Evolutionary conservation across 305 asterid genomes (phyloP).

Genomic region (Solanum hybrid): DNA sequence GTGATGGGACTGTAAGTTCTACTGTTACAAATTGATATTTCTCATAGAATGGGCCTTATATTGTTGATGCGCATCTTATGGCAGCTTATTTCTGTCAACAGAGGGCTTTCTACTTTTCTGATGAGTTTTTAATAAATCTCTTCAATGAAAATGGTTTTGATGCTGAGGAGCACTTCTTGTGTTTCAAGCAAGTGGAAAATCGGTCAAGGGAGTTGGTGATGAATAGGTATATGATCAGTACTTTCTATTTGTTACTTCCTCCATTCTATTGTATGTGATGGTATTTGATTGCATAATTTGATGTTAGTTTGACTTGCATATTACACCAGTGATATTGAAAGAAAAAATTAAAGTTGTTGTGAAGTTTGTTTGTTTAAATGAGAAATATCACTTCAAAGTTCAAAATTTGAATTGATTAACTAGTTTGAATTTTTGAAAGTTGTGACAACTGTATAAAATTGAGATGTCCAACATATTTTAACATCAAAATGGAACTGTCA

Average conservation of each 20-base stretch:
- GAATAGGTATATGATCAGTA: constrained; percentile 52
- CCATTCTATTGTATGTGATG: neutral
- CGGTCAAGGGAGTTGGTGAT: constrained; percentile 75
- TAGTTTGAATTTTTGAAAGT: neutral
- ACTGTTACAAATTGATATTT: constrained; percentile 5
- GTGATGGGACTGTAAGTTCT: constrained; percentile 92
- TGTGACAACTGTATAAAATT: neutral
- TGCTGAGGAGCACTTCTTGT: constrained; percentile 64
- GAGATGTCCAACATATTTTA: neutral
- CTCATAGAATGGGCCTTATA: neutral
- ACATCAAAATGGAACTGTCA: neutral
- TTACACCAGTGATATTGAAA: neutral
- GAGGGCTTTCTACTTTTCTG: constrained; percentile 96
- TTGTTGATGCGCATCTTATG: constrained; percentile 14
- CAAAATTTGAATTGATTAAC: neutral
- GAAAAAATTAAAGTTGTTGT: neutral
- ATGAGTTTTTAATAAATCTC: constrained; percentile 58
- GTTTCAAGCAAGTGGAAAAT: constrained; percentile 94
- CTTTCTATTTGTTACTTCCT: neutral
- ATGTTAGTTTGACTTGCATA: neutral
- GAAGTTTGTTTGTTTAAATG: neutral
- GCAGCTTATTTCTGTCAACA: constrained; percentile 26
- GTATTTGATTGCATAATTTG: neutral
- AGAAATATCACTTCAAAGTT: neutral
- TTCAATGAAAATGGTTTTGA: constrained; percentile 61